Evolutionary conservation across 1,139 yeast genomes (phyloP).

Genomic region (Zygoascus hellenicus): DNA sequence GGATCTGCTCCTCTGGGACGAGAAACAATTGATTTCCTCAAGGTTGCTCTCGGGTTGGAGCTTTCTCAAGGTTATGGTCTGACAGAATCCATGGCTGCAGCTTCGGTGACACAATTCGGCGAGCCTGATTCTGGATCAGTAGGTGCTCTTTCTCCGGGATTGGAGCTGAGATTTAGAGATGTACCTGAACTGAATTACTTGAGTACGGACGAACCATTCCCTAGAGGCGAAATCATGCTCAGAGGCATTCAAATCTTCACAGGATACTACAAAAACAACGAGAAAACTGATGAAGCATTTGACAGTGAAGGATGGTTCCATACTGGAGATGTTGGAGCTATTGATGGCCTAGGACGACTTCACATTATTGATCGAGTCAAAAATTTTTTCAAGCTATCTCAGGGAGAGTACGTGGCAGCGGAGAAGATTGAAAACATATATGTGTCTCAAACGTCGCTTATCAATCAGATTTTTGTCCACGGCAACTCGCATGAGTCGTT

Average conservation of each 20-base stretch:
- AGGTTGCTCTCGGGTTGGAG: conserved; percentile 55
- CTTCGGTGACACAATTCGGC: conserved; percentile 43
- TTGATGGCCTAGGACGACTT: conserved; percentile 51
- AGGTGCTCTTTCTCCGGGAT: conserved; percentile 50
- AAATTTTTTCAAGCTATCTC: conserved; percentile 74
- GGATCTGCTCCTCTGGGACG: conserved; percentile 76
- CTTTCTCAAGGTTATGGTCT: conserved; percentile 71
- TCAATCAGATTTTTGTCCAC: conserved; percentile 56
- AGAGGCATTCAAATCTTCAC: conserved; percentile 63
- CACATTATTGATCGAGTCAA: conserved; percentile 68
- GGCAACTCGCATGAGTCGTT: conserved; percentile 61
- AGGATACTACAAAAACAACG: conserved; percentile 54
- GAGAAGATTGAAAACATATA: conserved; percentile 68
- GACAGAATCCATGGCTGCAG: conserved; percentile 70
- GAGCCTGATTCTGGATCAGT: conserved; percentile 50
- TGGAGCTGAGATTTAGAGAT: conserved; percentile 57
- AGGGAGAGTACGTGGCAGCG: conserved; percentile 78
- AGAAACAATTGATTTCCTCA: conserved; percentile 54
- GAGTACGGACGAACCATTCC: conserved; percentile 44
- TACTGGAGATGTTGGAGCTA: conserved; percentile 68
- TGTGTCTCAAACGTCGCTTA: conserved; percentile 46
- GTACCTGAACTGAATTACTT: conserved; percentile 64
- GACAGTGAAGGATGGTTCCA: conserved; percentile 69
- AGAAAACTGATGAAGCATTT: conserved; percentile 47
- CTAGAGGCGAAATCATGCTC: conserved; percentile 55